phyloP scores from a whole-genome alignment of 768 basidiomycete genomes.

The Megacollybia marginata region DNA sequence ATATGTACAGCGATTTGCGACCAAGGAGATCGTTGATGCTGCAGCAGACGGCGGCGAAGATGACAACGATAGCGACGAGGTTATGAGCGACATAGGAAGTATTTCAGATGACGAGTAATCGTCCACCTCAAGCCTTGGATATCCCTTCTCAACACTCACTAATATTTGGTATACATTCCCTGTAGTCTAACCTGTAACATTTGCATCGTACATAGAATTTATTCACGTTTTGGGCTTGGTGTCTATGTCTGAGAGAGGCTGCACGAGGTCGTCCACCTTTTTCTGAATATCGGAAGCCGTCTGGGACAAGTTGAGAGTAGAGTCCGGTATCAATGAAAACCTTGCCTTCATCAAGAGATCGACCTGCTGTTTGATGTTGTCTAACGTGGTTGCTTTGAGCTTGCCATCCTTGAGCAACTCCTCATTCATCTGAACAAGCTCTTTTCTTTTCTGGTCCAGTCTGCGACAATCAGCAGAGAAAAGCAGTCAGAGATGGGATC shows the following conservation, averaged over 20 bases:
- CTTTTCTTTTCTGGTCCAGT: slow-evolving; percentile 63
- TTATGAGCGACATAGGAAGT: slow-evolving; percentile 84
- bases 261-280: slow-evolving; percentile 64
- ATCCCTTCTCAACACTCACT: no score
- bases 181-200: neutral
- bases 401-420: slow-evolving; percentile 77
- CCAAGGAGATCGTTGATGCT: slow-evolving; percentile 81
- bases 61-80: slow-evolving; percentile 71
- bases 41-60: slow-evolving; percentile 39
- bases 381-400: slow-evolving; percentile 61
- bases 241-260: slow-evolving; percentile 27
- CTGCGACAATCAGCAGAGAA: slow-evolving; percentile 26
- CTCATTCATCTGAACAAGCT: slow-evolving; percentile 64
- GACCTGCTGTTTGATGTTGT: slow-evolving; percentile 72
- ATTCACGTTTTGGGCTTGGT: neutral
- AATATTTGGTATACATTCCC: no score
- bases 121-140: neutral
- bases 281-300: slow-evolving; percentile 67
- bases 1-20: slow-evolving; percentile 94
- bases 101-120: slow-evolving; percentile 61
- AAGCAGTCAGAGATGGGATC: neutral
- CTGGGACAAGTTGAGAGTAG: slow-evolving; percentile 26
- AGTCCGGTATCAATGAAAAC: slow-evolving; percentile 2
- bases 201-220: neutral
- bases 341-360: slow-evolving; percentile 68